A percentile compares a stretch with the other conserved stretches of the same genome.
Evolutionary conservation across 495 filamentous ascomycete species (phyloP).

Genomic region (Jackrogersella minutella): DNA sequence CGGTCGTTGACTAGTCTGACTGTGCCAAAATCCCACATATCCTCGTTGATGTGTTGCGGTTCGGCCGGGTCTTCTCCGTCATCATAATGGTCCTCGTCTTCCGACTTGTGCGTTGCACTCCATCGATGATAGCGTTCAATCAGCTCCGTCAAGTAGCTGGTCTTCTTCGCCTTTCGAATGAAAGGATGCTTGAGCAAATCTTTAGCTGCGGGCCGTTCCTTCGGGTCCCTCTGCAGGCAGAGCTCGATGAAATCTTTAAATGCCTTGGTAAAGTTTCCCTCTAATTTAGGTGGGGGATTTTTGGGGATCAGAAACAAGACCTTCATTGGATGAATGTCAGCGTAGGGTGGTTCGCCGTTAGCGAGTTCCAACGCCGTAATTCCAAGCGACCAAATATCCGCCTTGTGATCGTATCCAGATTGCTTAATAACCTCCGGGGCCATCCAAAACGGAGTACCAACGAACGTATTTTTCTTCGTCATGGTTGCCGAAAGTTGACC

Average conservation of each 20-base stretch:
- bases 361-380: constrained; percentile 96
- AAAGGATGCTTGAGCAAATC: constrained; percentile 92
- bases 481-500: constrained; percentile 98
- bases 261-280: constrained; percentile 84
- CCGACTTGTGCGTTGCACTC: constrained; percentile 73
- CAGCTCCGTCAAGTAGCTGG: constrained; percentile 87
- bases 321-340: constrained; percentile 99
- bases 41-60: constrained; percentile 65
- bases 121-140: constrained; percentile 91
- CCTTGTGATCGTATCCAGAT: constrained; percentile 97
- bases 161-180: constrained; percentile 87
- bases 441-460: constrained; percentile 99
- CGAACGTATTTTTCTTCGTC: constrained; percentile 99
- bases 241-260: constrained; percentile 96
- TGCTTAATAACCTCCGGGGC: constrained; percentile 98
- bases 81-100: constrained; percentile 67
- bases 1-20: constrained; percentile 74
- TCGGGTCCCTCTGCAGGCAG: constrained; percentile 86
- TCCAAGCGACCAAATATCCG: constrained; percentile 98
- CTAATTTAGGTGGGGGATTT: constrained; percentile 82
- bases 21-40: constrained; percentile 97
- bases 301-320: constrained; percentile 97
- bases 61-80: constrained; percentile 50
- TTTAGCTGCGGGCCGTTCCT: constrained; percentile 83
- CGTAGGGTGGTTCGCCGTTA: constrained; percentile 91